Conservation (phyloP, 2,329 filamentous ascomycete genomes). For the Diaporthe sp. region DNA sequence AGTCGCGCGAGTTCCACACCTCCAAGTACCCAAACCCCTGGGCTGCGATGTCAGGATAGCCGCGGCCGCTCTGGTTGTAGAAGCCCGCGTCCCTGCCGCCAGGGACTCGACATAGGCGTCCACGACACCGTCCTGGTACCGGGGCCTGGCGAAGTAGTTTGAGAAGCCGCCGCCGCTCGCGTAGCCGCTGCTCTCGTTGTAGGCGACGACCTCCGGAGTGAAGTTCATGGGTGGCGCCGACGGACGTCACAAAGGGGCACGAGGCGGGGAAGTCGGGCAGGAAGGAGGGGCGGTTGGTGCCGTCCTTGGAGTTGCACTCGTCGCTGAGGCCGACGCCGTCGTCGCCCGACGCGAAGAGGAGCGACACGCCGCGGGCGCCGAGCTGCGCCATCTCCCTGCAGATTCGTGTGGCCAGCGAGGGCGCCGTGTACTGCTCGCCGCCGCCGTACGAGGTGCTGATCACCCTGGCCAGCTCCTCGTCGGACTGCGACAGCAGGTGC, state of each 20-base stretch:
- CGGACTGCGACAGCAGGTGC: conserved; percentile 66
- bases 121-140: conserved; percentile 61
- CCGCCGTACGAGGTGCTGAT: conserved; percentile 78
- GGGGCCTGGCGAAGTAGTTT: conserved; percentile 61
- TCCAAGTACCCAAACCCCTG: conserved; percentile 71
- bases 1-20: conserved; percentile 48
- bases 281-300: conserved; percentile 55
- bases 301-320: conserved; percentile 46
- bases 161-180: conserved; percentile 69
- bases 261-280: conserved; percentile 55
- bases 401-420: conserved; percentile 65
- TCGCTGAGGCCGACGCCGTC: conserved; percentile 54
- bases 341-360: conserved; percentile 77
- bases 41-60: conserved; percentile 65
- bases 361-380: conserved; percentile 74
- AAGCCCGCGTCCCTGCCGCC: conserved; percentile 58
- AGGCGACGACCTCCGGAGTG: conserved; percentile 46
- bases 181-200: conserved; percentile 40
- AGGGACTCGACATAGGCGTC: conserved; percentile 57
- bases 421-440: conserved; percentile 73
- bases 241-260: conserved; percentile 74
- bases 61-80: conserved; percentile 62
- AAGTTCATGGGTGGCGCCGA: conserved; percentile 67
- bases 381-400: conserved; percentile 75
- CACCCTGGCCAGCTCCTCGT: conserved; percentile 68